A percentile compares a stretch with the other conserved stretches of the same genome.
Conservation (phyloP, 306 rosid genomes). For the Phaseolus lunatus region DNA sequence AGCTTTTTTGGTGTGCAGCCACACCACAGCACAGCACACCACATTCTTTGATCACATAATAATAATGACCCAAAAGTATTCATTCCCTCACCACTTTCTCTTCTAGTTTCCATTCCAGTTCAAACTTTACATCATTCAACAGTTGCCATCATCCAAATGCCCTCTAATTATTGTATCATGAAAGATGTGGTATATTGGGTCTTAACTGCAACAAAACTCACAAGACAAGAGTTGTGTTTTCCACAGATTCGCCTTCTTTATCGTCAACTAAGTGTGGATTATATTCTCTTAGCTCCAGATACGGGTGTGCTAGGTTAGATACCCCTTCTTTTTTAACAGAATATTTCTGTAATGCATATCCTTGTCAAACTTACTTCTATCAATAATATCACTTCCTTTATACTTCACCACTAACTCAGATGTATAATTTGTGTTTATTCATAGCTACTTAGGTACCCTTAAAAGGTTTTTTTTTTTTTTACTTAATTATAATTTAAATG, state of each 20-base stretch:
- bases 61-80: conserved; percentile 33
- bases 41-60: conserved; percentile 23
- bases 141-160: conserved; percentile 4
- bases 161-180: conserved; percentile 16
- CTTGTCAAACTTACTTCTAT: conserved; percentile 10
- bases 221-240: not conserved
- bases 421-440: too few species aligned
- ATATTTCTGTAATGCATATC: conserved; percentile 2
- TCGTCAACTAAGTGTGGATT: conserved; percentile 5
- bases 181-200: not conserved
- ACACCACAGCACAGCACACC: not conserved
- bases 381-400: not conserved
- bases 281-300: not conserved
- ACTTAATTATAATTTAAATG: too few species aligned
- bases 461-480: too few species aligned
- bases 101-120: not conserved
- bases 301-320: not conserved
- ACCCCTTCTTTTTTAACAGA: not conserved
- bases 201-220: conserved; percentile 1
- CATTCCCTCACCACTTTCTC: conserved; percentile 33
- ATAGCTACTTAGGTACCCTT: too few species aligned
- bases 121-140: conserved; percentile 32
- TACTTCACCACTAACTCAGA: not conserved
- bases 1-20: conserved; percentile 29
- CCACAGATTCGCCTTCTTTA: not conserved